These are phyloP conservation scores for Suillus weaverae DNA, from an alignment of 768 basidiomycete genomes.

Conservation along the genomic window DNA sequence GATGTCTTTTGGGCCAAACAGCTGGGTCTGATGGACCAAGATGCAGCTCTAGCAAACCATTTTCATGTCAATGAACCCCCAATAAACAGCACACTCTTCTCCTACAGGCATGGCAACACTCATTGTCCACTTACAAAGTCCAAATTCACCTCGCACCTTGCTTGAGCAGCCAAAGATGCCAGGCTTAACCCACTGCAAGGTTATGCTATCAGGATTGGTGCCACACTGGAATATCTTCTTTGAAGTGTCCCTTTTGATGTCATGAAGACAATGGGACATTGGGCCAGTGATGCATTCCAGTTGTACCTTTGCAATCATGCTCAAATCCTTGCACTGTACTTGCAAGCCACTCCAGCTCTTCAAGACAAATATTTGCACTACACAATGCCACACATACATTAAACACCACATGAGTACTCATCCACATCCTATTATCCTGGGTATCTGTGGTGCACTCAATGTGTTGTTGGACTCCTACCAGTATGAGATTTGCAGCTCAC, in stretches of 20 bases:
- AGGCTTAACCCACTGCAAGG: slow-evolving; percentile 18
- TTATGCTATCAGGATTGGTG: slow-evolving; percentile 29
- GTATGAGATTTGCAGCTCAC: slow-evolving; percentile 1
- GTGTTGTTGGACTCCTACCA: not conserved
- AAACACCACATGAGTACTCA: not conserved
- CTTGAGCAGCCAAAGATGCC: not conserved
- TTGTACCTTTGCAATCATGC: slow-evolving; percentile 30
- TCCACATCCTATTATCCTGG: not conserved
- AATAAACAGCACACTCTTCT: slow-evolving; percentile 26
- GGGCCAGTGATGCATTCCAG: slow-evolving; percentile 36
- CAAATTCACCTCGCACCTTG: slow-evolving; percentile 23
- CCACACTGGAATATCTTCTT: slow-evolving; percentile 38
- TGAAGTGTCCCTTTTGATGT: slow-evolving; percentile 37
- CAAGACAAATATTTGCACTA: not conserved
- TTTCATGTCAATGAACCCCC: slow-evolving; percentile 30
- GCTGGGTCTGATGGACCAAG: slow-evolving; percentile 24
- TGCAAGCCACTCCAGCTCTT: slow-evolving; percentile 22
- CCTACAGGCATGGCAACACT: slow-evolving; percentile 20
- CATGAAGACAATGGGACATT: slow-evolving; percentile 35
- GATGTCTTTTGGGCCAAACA: slow-evolving; percentile 36
- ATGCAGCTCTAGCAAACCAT: slow-evolving; percentile 23
- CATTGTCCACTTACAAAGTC: slow-evolving; percentile 27
- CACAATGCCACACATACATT: not conserved
- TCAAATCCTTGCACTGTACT: slow-evolving; percentile 30
- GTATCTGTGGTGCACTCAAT: not conserved